These are phyloP conservation scores for Inosperma sp. DNA, from an alignment of 768 basidiomycete genomes.

Conservation along the genomic window DNA sequence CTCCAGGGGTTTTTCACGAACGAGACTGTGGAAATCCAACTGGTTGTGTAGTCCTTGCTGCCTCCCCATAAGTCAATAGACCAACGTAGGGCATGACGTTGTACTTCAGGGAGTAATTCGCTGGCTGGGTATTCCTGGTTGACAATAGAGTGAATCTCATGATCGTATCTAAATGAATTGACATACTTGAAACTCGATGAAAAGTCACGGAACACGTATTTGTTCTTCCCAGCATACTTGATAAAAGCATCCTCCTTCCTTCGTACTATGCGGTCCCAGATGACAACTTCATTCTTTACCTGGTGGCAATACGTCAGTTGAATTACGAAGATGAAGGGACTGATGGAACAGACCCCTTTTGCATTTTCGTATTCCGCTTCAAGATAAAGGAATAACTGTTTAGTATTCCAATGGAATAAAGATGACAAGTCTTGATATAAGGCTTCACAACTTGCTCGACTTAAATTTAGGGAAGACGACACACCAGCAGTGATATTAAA, in stretches of 20 bases:
- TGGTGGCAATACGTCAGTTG: slow-evolving; percentile 8
- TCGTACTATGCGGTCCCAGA: slow-evolving; percentile 92
- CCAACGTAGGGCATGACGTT: slow-evolving; percentile 92
- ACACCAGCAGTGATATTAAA: slow-evolving; percentile 80
- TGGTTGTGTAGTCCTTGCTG: slow-evolving; percentile 38
- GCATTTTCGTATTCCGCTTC: slow-evolving; percentile 76
- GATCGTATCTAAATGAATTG: no score
- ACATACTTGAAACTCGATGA: slow-evolving; percentile 72
- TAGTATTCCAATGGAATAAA: slow-evolving; percentile 95
- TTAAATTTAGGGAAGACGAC: slow-evolving; percentile 16
- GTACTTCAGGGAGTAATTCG: slow-evolving; percentile 75
- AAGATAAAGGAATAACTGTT: slow-evolving; percentile 85
- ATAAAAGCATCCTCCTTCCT: slow-evolving; percentile 70
- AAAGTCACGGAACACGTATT: slow-evolving; percentile 78
- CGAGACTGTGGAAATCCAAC: slow-evolving; percentile 40
- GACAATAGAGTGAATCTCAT: slow-evolving; percentile 3
- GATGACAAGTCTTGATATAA: slow-evolving; percentile 61
- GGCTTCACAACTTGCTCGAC: slow-evolving; percentile 3
- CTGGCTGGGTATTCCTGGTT: slow-evolving; percentile 58
- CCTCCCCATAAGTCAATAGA: slow-evolving; percentile 72
- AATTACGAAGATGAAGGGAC: not conserved
- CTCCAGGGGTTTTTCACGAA: slow-evolving; percentile 31
- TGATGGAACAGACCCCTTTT: slow-evolving; percentile 55
- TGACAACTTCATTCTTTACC: slow-evolving; percentile 56
- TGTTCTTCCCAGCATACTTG: slow-evolving; percentile 65